Conservation (phyloP, 257 asterid species). For the Salvia miltiorrhiza region DNA sequence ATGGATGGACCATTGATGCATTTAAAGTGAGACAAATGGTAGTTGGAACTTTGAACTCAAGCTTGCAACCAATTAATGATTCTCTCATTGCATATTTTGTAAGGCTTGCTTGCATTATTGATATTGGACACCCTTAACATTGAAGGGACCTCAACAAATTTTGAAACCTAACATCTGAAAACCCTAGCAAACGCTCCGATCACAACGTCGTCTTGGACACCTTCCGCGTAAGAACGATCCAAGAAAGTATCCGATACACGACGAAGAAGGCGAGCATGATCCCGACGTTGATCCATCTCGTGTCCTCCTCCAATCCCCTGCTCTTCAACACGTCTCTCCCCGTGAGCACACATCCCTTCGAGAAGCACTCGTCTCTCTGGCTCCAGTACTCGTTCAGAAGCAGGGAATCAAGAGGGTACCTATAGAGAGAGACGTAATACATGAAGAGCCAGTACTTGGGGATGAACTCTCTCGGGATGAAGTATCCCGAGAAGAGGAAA, state of each 20-base stretch:
- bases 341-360: slow-evolving; percentile 55
- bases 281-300: slow-evolving; percentile 72
- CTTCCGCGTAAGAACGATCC: slow-evolving; percentile 66
- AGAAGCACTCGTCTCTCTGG: slow-evolving; percentile 55
- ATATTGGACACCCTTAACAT: too few species aligned
- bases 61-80: background rate
- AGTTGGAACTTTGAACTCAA: background rate
- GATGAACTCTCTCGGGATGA: slow-evolving; percentile 70
- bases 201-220: slow-evolving; percentile 63
- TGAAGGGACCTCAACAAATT: too few species aligned
- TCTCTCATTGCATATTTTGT: background rate
- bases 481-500: slow-evolving; percentile 85
- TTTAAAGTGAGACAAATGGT: background rate
- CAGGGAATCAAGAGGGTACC: slow-evolving; percentile 80
- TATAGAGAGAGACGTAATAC: slow-evolving; percentile 80
- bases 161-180: too few species aligned
- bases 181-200: too few species aligned
- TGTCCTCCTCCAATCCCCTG: slow-evolving; percentile 65
- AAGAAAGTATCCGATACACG: slow-evolving; percentile 62
- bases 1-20: background rate
- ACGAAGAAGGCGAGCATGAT: slow-evolving; percentile 70
- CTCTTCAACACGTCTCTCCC: slow-evolving; percentile 75
- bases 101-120: too few species aligned
- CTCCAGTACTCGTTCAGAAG: slow-evolving; percentile 78
- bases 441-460: slow-evolving; percentile 87